phyloP scores from a whole-genome alignment of 208 protist species.

The Wallacemonas sp. region DNA sequence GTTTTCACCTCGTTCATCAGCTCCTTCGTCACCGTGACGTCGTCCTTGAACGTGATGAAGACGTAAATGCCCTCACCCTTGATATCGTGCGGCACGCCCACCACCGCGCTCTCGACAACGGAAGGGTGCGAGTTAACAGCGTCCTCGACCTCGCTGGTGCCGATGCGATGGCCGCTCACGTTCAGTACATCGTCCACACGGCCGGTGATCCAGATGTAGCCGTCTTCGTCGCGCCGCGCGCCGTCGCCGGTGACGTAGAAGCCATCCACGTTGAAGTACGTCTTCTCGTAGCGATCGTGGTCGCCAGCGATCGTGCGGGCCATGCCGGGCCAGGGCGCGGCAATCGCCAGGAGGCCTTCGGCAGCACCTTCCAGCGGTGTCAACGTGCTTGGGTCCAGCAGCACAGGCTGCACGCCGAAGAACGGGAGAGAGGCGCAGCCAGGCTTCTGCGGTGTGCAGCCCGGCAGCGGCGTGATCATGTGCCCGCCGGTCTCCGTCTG shows the following conservation, averaged over 20 bases:
- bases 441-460: conserved; percentile 93
- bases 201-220: conserved; percentile 98
- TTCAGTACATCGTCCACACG: conserved; percentile 97
- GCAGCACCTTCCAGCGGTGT: conserved; percentile 49
- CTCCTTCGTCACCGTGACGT: conserved; percentile 43
- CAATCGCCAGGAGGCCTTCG: conserved; percentile 89
- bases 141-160: conserved; percentile 94
- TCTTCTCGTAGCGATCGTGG: conserved; percentile 87
- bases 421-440: conserved; percentile 95
- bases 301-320: conserved; percentile 90
- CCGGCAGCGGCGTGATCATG: conserved; percentile 95
- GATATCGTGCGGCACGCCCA: conserved; percentile 67
- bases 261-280: conserved; percentile 92
- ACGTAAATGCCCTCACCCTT: conserved; percentile 92
- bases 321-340: conserved; percentile 91
- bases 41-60: conserved; percentile 91
- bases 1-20: conserved; percentile 62
- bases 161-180: conserved; percentile 96
- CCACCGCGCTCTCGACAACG: conserved; percentile 93
- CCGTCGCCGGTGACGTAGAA: conserved; percentile 98
- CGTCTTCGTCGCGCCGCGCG: conserved; percentile 93
- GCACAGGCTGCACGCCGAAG: conserved; percentile 94
- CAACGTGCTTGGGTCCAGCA: conserved; percentile 79
- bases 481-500: conserved; percentile 98
- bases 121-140: conserved; percentile 76